A percentile compares a stretch with the other conserved stretches of the same genome.
Conservation (phyloP, 2,329 filamentous ascomycete genomes). For the Alternaria arborescens region DNA sequence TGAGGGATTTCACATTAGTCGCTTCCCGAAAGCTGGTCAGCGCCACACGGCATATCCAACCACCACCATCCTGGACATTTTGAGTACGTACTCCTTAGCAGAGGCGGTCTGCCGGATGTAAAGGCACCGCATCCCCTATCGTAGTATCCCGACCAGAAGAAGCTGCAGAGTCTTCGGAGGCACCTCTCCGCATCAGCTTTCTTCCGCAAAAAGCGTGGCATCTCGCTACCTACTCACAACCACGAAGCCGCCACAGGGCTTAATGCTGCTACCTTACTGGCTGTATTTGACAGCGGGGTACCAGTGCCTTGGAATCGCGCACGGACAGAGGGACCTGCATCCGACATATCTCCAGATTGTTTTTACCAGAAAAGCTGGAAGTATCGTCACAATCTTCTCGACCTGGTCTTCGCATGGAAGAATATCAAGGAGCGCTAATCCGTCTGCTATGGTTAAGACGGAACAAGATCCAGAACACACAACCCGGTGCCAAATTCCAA, state of each 20-base stretch:
- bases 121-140: constrained; percentile 30
- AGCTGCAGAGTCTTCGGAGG: constrained; percentile 34
- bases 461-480: constrained; percentile 10
- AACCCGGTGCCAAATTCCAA: constrained; percentile 5
- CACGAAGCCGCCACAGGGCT: constrained; percentile 28
- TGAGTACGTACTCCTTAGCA: constrained; percentile 4
- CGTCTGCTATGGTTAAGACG: neutral
- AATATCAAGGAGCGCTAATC: constrained; percentile 8
- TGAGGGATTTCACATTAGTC: constrained; percentile 22
- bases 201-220: constrained; percentile 11
- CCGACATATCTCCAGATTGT: constrained; percentile 13
- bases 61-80: constrained; percentile 20
- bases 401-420: constrained; percentile 8
- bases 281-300: neutral
- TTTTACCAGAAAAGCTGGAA: constrained; percentile 8
- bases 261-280: constrained; percentile 20
- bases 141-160: constrained; percentile 22
- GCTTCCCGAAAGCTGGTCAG: constrained; percentile 7
- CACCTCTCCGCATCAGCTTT: constrained; percentile 28
- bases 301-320: constrained; percentile 21
- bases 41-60: constrained; percentile 13
- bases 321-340: constrained; percentile 31
- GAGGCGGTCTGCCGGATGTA: constrained; percentile 36
- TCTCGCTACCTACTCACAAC: constrained; percentile 24
- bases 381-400: neutral